Percentiles rank a stretch among this genome's conserved stretches.
These are phyloP conservation scores for Austroboletus festivus DNA, from an alignment of 768 basidiomycete species.

Conservation along the genomic window DNA sequence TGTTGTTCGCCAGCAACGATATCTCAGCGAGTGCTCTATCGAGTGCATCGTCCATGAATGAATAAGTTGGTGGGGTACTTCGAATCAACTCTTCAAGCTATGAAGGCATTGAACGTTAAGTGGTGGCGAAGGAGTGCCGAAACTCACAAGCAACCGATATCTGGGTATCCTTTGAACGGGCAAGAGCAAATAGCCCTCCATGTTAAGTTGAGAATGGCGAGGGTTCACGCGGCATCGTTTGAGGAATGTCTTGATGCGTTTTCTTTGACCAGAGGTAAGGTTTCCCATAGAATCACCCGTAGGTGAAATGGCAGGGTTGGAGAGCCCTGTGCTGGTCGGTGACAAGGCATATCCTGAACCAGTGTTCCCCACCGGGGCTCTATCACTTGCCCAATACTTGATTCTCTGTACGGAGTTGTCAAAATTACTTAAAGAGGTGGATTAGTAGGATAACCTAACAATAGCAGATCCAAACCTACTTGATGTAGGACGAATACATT, in stretches of 20 bases:
- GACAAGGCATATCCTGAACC: slow-evolving; percentile 40
- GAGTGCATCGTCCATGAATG: slow-evolving; percentile 77
- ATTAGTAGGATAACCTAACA: slow-evolving; percentile 11
- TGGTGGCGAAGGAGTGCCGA: slow-evolving; percentile 3
- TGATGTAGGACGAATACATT: slow-evolving; percentile 98
- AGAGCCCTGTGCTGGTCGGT: slow-evolving; percentile 56
- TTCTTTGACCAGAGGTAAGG: slow-evolving; percentile 77
- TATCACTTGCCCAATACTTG: slow-evolving; percentile 77
- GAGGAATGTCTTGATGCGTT: slow-evolving; percentile 83
- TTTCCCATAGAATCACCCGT: slow-evolving; percentile 46
- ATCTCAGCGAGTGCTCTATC: slow-evolving; percentile 87
- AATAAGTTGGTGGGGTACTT: slow-evolving; percentile 77
- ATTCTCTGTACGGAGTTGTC: slow-evolving; percentile 89
- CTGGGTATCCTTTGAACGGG: slow-evolving; percentile 97
- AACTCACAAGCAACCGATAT: slow-evolving; percentile 87
- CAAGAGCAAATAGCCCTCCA: slow-evolving; percentile 90
- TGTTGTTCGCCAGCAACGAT: slow-evolving; percentile 82
- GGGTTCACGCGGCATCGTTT: slow-evolving; percentile 90
- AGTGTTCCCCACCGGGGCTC: slow-evolving; percentile 36
- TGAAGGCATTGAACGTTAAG: slow-evolving; percentile 1
- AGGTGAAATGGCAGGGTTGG: slow-evolving; percentile 50
- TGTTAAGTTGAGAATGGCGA: slow-evolving; percentile 86
- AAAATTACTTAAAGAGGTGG: slow-evolving; percentile 65
- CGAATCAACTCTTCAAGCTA: slow-evolving; percentile 81
- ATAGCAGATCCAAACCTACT: slow-evolving; percentile 49